Percentiles rank a stretch among this genome's conserved stretches.
phyloP scores from a whole-genome alignment of 164 flowering plant genomes.

The Vitis riparia region DNA sequence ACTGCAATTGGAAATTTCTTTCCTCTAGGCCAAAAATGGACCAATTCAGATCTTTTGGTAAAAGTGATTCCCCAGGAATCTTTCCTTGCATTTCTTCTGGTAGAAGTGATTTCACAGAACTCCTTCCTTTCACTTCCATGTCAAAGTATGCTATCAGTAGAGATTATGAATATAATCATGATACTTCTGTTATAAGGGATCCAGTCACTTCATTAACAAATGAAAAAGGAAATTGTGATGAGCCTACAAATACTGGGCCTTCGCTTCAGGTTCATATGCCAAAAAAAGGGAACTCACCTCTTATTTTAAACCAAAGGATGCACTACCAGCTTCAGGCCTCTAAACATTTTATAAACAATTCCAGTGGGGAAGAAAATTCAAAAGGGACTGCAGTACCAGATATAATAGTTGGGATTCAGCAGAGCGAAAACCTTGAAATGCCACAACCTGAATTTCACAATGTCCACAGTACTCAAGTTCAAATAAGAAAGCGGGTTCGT shows the following conservation, averaged over 20 bases:
- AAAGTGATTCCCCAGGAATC: slow-evolving; percentile 5
- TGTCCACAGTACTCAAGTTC: slow-evolving; percentile 19
- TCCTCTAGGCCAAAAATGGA: slow-evolving; percentile 9
- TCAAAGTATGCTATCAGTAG: slow-evolving; percentile 4
- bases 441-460: slow-evolving; percentile 9
- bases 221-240: slow-evolving; percentile 11
- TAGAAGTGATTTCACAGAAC: slow-evolving; percentile 5
- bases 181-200: slow-evolving; percentile 1
- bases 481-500: slow-evolving; percentile 53
- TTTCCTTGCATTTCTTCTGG: slow-evolving; percentile 13
- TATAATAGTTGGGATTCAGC: slow-evolving; percentile 5
- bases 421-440: slow-evolving; percentile 2
- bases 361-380: slow-evolving; percentile 16
- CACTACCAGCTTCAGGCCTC: slow-evolving; percentile 32
- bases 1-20: slow-evolving; percentile 5
- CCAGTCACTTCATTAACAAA: slow-evolving; percentile 1
- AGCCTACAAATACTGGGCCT: slow-evolving; percentile 24
- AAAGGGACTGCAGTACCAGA: slow-evolving; percentile 13
- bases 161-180: slow-evolving; percentile 12
- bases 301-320: slow-evolving; percentile 21
- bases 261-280: slow-evolving; percentile 18
- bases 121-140: slow-evolving; percentile 2
- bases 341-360: slow-evolving; percentile 19
- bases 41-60: slow-evolving; percentile 11
- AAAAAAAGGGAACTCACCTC: slow-evolving; percentile 30